Percentiles rank a stretch among this genome's conserved stretches.
These are phyloP conservation scores for Fusarium sp. DNA, from an alignment of 2,329 filamentous ascomycete genomes.

Conservation along the genomic window DNA sequence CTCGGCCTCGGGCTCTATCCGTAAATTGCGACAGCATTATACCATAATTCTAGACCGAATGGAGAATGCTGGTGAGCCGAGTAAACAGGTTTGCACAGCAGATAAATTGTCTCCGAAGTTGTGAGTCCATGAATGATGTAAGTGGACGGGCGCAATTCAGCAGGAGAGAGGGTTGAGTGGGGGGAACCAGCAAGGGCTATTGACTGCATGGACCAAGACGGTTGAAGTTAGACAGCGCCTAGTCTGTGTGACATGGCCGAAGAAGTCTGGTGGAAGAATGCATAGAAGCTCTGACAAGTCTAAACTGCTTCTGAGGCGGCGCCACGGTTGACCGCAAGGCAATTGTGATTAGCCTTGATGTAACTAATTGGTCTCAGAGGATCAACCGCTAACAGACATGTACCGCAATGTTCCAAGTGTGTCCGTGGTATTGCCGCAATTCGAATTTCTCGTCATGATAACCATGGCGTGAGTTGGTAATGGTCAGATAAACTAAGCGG, in stretches of 20 bases:
- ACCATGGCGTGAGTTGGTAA: constrained; percentile 38
- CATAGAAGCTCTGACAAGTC: constrained; percentile 42
- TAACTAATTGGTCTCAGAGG: constrained; percentile 14
- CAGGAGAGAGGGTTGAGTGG: constrained; percentile 35
- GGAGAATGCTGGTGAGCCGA: constrained; percentile 21
- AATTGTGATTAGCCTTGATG: constrained; percentile 20
- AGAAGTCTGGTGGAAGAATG: constrained; percentile 47
- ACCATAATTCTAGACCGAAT: constrained; percentile 24
- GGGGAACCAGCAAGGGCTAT: constrained; percentile 36
- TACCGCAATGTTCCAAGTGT: constrained; percentile 5
- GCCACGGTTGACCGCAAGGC: constrained; percentile 29
- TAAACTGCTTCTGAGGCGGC: constrained; percentile 27
- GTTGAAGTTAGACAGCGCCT: constrained; percentile 22
- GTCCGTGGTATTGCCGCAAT: constrained; percentile 36
- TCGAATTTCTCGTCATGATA: constrained; percentile 33
- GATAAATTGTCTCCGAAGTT: constrained; percentile 27
- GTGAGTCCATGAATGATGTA: constrained; percentile 47
- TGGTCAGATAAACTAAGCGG: constrained; percentile 31
- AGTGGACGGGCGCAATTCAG: constrained; percentile 43
- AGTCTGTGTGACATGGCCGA: constrained; percentile 25
- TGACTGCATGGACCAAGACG: constrained; percentile 10
- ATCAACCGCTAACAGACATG: constrained; percentile 23
- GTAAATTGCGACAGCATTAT: constrained; percentile 19
- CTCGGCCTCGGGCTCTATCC: constrained; percentile 29
- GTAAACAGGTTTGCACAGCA: constrained; percentile 23